Evolutionary conservation across 495 filamentous ascomycete species (phyloP), one percentile per base, ranked within the genome.

Genomic region (Tricharina praecox): DNA sequence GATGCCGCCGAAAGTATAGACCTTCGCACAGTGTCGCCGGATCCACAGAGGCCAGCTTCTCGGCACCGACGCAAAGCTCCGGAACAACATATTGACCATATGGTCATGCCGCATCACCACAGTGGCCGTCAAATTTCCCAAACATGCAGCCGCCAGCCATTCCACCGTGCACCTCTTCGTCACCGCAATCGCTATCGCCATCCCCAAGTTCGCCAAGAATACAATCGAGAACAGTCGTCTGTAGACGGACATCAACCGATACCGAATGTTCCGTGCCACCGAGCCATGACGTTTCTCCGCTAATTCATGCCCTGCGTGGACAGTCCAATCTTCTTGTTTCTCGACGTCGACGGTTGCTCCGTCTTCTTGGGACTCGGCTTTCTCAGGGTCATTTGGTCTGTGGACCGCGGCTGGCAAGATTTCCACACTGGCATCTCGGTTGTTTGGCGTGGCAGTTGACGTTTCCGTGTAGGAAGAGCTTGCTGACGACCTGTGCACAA

Each of bases 1-100:
- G 5, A 84, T 68, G 13, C 83, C 83, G 23, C 83, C 83, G 59
- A 80, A 79, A 33, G 82, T 76, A 58, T 84, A 86, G 2, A 83
- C 68, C 54, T 85, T 83, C 23, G 81, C 78, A 0, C 73, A 70
- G n/a, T 75, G 64, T 0, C 69, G 69, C 24, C 82, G 78, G 35
- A 82, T 63, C 30, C 67, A 63, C 28, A 84, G 64, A 0, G 82
- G 82, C 24, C 72, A 70, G 3, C 67, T 72, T 39, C 69, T 66
- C 0, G 81, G 77, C 47, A 80, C 23, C 7, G 40, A 43, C 1
- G 40, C 1, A 48, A 74, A 78, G 23, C 78, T 52, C 45, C 64
- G 62, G 56, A 81, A 87, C 23, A 84, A 70, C 16, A 70, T 54
- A 62, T 90, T 90, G 55, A 90, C 72, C 13, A 85, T 69, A 42